These are phyloP conservation scores for Tylopilus sp. DNA, from an alignment of 768 basidiomycete genomes.

Conservation along the genomic window DNA sequence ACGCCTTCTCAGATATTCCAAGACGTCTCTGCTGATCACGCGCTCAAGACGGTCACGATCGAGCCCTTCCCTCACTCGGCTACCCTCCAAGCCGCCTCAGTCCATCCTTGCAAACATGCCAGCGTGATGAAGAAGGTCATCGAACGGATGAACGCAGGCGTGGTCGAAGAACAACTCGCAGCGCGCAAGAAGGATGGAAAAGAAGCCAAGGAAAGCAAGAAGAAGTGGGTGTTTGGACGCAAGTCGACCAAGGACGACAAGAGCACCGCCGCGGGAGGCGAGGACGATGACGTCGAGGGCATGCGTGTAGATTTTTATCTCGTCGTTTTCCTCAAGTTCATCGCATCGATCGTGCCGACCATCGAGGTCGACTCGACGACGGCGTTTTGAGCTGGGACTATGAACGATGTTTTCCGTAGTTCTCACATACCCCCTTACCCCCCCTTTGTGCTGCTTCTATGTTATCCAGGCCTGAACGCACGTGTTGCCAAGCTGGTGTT, in stretches of 20 bases:
- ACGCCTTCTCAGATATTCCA: slow-evolving; percentile 92
- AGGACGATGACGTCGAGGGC: slow-evolving; percentile 74
- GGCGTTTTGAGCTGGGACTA: slow-evolving; percentile 42
- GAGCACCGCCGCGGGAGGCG: slow-evolving; percentile 15
- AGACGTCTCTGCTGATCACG: slow-evolving; percentile 96
- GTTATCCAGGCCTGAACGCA: slow-evolving; percentile 4
- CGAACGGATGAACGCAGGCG: slow-evolving; percentile 92
- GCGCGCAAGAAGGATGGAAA: slow-evolving; percentile 51
- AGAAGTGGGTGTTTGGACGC: slow-evolving; percentile 83
- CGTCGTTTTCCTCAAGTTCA: slow-evolving; percentile 98
- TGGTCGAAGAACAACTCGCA: slow-evolving; percentile 78
- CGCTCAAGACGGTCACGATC: slow-evolving; percentile 97
- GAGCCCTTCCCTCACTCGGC: slow-evolving; percentile 95
- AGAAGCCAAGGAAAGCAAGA: slow-evolving; percentile 55
- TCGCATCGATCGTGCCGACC: slow-evolving; percentile 96
- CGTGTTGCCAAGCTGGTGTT: background rate
- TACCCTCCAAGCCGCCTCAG: slow-evolving; percentile 83
- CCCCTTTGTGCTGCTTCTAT: background rate
- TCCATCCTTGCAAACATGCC: slow-evolving; percentile 98
- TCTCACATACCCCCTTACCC: slow-evolving; percentile 14
- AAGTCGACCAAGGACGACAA: slow-evolving; percentile 61
- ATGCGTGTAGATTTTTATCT: slow-evolving; percentile 98
- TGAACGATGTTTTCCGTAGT: background rate
- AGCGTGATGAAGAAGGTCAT: slow-evolving; percentile 99
- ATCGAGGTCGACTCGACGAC: slow-evolving; percentile 97